phyloP scores from a whole-genome alignment of 108 stramenopile genomes.

The Conticribra weissflogii region DNA sequence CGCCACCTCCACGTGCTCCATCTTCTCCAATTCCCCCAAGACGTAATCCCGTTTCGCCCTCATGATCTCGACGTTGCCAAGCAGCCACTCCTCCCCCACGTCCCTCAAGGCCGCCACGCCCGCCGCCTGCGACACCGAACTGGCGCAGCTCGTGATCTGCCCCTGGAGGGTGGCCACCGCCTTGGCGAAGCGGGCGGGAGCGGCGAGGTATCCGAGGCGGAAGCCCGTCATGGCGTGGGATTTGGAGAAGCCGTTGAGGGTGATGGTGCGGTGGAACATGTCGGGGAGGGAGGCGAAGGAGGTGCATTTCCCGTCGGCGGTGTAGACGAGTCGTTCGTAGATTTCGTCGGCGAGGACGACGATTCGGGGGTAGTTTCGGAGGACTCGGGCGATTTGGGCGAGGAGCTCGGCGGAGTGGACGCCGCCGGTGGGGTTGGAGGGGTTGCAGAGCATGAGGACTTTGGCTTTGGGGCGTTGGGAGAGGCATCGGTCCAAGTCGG shows the following conservation, averaged over 20 bases:
- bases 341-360: conserved; percentile 95
- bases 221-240: conserved; percentile 98
- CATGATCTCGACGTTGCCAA: conserved; percentile 76
- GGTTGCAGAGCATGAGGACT: conserved; percentile 95
- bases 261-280: conserved; percentile 89
- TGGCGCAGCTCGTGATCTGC: conserved; percentile 94
- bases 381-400: conserved; percentile 69
- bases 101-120: conserved; percentile 86
- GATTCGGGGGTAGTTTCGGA: conserved; percentile 72
- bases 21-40: conserved; percentile 63
- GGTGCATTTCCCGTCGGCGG: conserved; percentile 62
- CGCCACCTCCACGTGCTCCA: conserved; percentile 63
- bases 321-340: conserved; percentile 95
- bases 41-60: conserved; percentile 88
- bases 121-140: conserved; percentile 92
- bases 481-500: conserved; percentile 65
- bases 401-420: conserved; percentile 72
- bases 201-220: conserved; percentile 91
- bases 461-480: conserved; percentile 69
- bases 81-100: conserved; percentile 76
- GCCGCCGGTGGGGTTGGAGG: conserved; percentile 95
- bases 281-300: conserved; percentile 83
- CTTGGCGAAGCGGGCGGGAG: conserved; percentile 67
- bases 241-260: conserved; percentile 96
- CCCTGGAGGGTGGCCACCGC: conserved; percentile 87